Evolutionary conservation across 2,329 filamentous ascomycete species (phyloP), one percentile per base, ranked within the genome.

Genomic region (Nemania sp.): DNA sequence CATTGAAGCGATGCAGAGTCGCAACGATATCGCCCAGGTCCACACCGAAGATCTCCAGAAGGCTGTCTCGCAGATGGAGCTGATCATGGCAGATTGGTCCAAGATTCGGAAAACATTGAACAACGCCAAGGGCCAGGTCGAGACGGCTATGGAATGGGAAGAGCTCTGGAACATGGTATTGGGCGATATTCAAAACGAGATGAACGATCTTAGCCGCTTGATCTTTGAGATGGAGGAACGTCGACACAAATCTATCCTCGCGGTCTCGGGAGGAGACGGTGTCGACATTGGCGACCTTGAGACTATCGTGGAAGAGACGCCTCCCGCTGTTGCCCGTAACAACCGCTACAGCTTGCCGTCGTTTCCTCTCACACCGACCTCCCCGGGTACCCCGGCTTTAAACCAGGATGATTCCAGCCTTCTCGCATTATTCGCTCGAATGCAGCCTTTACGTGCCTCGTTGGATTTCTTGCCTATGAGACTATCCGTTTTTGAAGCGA

Each of bases 161-260:
- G 92, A 97, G 73, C 79, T 99, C 30, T 97, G 94, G 93, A 91
- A 91, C 64, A 90, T 83, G 60, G 93, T 97, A 3, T 78, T 99
- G 2, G 93, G 92, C 39, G 93, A 97, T 69, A 96, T 97, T 57
- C 90, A 92, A 47, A 85, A 87, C 58, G 94, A 99, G 73, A 86
- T 84, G 67, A 89, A 94, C 60, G 86, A 88, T 39, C 78, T 96
- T 14, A 84, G 83, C 65, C 81, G 89, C 33, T 76, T 96, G 42
- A 90, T 97, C 24, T 97, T 97, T 66, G 92, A 97, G 72, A 96
- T 97, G 91, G 94, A 99, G 71, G 94, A 97, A 74, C 88, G 91
- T 61, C 82, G 94, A 42, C 93, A 97, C 71, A 88, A 88, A 70
- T 89, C 86, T 40, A 79, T 90, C 59, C 79, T 88, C 65, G 83